phyloP scores from a whole-genome alignment of 148 eudicot genomes.

The Simmondsia chinensis region DNA sequence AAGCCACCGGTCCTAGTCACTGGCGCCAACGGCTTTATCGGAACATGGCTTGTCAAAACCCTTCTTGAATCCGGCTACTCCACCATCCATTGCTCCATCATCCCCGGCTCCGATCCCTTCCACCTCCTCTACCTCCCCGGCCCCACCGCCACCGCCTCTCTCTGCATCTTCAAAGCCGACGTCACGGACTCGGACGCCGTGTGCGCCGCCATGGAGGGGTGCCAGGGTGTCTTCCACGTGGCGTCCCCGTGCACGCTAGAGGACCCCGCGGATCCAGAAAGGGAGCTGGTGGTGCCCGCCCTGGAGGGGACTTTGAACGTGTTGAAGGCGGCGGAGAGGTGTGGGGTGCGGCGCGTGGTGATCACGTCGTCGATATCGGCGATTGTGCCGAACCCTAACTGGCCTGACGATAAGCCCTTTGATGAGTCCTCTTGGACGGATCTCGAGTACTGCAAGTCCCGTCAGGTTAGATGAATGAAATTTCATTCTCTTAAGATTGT shows the following conservation, averaged over 20 bases:
- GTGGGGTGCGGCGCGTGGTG: slow-evolving; percentile 60
- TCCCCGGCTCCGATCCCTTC: slow-evolving; percentile 49
- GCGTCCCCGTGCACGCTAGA: slow-evolving; percentile 79
- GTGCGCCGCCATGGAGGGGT: slow-evolving; percentile 33
- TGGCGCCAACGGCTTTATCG: slow-evolving; percentile 93
- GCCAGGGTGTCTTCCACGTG: slow-evolving; percentile 80
- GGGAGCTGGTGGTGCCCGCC: slow-evolving; percentile 70
- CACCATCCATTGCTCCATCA: slow-evolving; percentile 54
- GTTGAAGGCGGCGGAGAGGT: slow-evolving; percentile 45
- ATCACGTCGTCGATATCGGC: slow-evolving; percentile 74
- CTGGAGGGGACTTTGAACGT: slow-evolving; percentile 69
- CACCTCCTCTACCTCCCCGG: slow-evolving; percentile 43
- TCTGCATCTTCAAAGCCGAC: slow-evolving; percentile 36
- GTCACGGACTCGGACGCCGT: slow-evolving; percentile 48
- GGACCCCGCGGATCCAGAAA: slow-evolving; percentile 61
- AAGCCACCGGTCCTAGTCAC: slow-evolving; percentile 56
- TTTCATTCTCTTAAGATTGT: no score
- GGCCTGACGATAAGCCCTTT: slow-evolving; percentile 20
- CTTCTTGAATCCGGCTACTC: slow-evolving; percentile 45
- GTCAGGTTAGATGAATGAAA: slow-evolving; percentile 47
- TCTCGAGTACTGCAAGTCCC: slow-evolving; percentile 64
- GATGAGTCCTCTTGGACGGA: slow-evolving; percentile 74
- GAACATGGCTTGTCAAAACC: slow-evolving; percentile 55
- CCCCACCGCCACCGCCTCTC: slow-evolving; percentile 15
- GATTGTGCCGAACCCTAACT: slow-evolving; percentile 68